phyloP scores from a whole-genome alignment of 2,329 filamentous ascomycete genomes.

The Phoma sp. region DNA sequence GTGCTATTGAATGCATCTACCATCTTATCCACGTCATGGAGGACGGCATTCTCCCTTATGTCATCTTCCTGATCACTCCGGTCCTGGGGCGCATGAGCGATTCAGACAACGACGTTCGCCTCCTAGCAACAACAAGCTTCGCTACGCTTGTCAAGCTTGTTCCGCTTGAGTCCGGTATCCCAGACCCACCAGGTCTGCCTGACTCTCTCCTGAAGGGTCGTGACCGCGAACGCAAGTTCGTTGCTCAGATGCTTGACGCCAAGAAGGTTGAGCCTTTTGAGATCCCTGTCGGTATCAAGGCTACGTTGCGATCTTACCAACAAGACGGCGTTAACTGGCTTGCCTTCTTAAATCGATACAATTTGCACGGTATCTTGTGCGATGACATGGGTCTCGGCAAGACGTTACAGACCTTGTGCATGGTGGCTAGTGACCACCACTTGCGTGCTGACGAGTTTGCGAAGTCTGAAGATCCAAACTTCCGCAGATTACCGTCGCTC shows the following conservation, averaged over 20 bases:
- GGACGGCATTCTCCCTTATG: slow-evolving; percentile 92
- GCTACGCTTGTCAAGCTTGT: slow-evolving; percentile 97
- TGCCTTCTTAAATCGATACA: slow-evolving; percentile 96
- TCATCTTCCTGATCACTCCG: slow-evolving; percentile 97
- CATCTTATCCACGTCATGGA: slow-evolving; percentile 99
- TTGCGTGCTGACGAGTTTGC: slow-evolving; percentile 88
- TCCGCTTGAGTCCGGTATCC: slow-evolving; percentile 94
- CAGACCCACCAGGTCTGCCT: slow-evolving; percentile 91
- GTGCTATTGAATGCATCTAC: slow-evolving; percentile 93
- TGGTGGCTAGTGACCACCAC: slow-evolving; percentile 97
- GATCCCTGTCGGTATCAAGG: slow-evolving; percentile 96
- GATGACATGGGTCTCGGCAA: slow-evolving; percentile 99
- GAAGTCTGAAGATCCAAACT: slow-evolving; percentile 79
- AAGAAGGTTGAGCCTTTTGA: slow-evolving; percentile 95
- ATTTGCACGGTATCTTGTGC: slow-evolving; percentile 96
- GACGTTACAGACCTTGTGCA: slow-evolving; percentile 95
- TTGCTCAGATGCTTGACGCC: slow-evolving; percentile 91
- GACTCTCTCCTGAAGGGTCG: slow-evolving; percentile 86
- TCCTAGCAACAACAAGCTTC: slow-evolving; percentile 95
- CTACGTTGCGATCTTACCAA: slow-evolving; percentile 93
- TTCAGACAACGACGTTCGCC: slow-evolving; percentile 91
- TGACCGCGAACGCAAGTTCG: slow-evolving; percentile 94
- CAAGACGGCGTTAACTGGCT: slow-evolving; percentile 99
- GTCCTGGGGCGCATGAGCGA: slow-evolving; percentile 98
- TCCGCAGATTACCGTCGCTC: slow-evolving; percentile 81